Base-by-base conservation (phyloP, 2,329 filamentous ascomycete species). In the Gnomoniopsis smithogilvyi region DNA sequence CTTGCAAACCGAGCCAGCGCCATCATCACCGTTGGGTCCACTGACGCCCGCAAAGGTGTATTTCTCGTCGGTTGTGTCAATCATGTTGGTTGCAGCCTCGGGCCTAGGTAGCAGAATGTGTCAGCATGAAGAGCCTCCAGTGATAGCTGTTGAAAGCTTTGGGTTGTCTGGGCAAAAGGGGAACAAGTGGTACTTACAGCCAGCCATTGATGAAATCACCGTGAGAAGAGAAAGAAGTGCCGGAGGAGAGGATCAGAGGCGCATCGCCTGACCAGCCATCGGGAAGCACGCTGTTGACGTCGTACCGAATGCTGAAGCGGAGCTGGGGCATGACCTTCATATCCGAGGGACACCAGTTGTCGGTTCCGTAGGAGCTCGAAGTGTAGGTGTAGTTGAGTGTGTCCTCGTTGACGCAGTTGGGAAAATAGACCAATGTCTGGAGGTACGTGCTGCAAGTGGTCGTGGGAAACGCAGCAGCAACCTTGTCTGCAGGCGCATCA, bases 271-370 rank as follows among this genome's bases (percentile, higher is more conserved):
- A 69, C 78, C 77, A 80, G 21, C 78, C 77, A 47, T 74, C 67
- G 3, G 78, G 75, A 3, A 80, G 64, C 1, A 67, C 68, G 49
- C 73, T 73, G 57, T 76, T 73, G 6, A 78, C 66, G 58, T 80
- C 78, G 65, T 78, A 80, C 45, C 77, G 74, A 60, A 79, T 74
- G 47, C 72, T 75, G 69, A 79, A 79, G 51, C 78, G 74, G 8
- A 80, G 72, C 64, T 77, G 76, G 3, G 77, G 75, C 70, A 80
- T 79, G 6, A 70, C 69, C 65, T 76, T 76, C 71, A 74, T 78
- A 60, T 72, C 74, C 12, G 64, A 60, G 1, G 78, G 78, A 62
- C 78, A 80, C 36, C 67, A 66, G 62, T 75, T 74, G 17, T 65
- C 62, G 12, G 72, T 74, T 34, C 62, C 63, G 53, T 70, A 68